A percentile compares a stretch with the other conserved stretches of the same genome.
These are phyloP conservation scores for Actinidia chinensis DNA, from an alignment of 179 eudicot species.

Conservation along the genomic window DNA sequence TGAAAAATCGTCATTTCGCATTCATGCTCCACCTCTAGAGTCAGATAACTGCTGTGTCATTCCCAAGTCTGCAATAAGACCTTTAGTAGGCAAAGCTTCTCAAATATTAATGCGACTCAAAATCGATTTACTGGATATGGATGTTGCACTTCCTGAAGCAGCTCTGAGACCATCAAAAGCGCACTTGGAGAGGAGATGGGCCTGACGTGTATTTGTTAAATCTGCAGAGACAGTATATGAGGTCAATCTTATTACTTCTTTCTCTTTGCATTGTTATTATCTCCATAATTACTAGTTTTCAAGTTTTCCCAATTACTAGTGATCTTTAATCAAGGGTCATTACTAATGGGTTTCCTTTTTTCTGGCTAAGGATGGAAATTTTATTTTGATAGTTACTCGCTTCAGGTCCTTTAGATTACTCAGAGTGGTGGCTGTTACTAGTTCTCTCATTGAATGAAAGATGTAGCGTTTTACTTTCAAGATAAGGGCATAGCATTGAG, in stretches of 20 bases:
- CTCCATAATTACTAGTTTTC: neutral
- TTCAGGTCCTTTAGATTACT: neutral
- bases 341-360: neutral
- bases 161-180: constrained; percentile 49
- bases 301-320: neutral
- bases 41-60: constrained; percentile 34
- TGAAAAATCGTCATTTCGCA: constrained; percentile 18
- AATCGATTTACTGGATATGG: constrained; percentile 66
- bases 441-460: neutral
- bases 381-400: neutral
- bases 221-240: constrained; percentile 59
- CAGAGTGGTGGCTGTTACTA: constrained; percentile 1
- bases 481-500: neutral
- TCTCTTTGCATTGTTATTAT: neutral
- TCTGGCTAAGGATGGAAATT: neutral
- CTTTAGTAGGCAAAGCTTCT: constrained; percentile 47
- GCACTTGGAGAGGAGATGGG: constrained; percentile 41
- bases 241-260: constrained; percentile 30
- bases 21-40: constrained; percentile 19
- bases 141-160: constrained; percentile 65
- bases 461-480: neutral
- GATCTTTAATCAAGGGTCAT: neutral
- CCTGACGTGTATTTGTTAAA: constrained; percentile 72
- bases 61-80: constrained; percentile 56
- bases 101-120: constrained; percentile 46